Base-by-base conservation (phyloP, 495 filamentous ascomycete genomes). In the Podospora comata region DNA sequence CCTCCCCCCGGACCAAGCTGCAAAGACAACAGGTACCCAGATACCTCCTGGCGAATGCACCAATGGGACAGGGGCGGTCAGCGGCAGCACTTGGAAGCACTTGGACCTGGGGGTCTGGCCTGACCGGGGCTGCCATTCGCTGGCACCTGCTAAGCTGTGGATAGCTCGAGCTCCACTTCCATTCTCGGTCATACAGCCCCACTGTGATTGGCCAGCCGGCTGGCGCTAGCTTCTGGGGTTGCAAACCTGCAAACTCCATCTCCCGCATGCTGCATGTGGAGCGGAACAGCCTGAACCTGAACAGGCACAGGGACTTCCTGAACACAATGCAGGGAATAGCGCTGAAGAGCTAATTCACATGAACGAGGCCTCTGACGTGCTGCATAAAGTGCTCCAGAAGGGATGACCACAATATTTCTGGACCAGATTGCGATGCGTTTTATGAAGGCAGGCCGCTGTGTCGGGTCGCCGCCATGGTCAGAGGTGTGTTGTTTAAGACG, bases 151-250 rank as follows among this genome's bases (percentile, higher is more conserved):
- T 15, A 58, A 23, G 6, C 23, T 56, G 64, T 34, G 53, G 23
- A 64, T 68, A 71, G 69, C 65, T 32, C 18, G 5, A 19, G 54
- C 15, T 39, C 65, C 23, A 59, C 39, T 68, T 64, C 71, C 66
- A 13, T 68, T 68, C 69, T 65, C 13, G 66, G 71, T 27, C 30
- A 53, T 44, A 63, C 58, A 60, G 28, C 55, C 7, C 23, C 16
- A 62, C 20, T 32, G 13, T 72, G 62, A 72, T 72, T 72, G 71
- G 71, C 62, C 20, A 20, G 27, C 19, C 61, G 15, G 19, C 30
- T 44, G 20, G 61, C 61, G 61, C 61, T 63, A 63, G 61, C 11
- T 32, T 63, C 61, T 63, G 61, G 61, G 59, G 59, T 61, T 30
- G 59, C 27, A 61, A 61, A 61, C 27, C 59, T 30, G 59, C 59